Evolutionary conservation across 2,329 filamentous ascomycete species (phyloP).

Genomic region (Tolypocladium amazonense): DNA sequence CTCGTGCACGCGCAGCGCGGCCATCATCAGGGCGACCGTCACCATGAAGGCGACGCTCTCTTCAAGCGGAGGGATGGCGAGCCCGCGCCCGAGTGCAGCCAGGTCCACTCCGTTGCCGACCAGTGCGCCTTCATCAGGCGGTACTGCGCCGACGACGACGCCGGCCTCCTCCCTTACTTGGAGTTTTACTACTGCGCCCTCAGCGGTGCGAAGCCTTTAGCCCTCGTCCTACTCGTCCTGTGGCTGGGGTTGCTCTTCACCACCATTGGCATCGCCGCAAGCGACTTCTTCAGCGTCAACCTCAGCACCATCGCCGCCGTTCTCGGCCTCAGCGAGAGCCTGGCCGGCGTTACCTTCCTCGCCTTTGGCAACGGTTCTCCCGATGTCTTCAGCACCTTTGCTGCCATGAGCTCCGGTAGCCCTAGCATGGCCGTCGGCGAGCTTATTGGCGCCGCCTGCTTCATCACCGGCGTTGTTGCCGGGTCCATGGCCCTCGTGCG

Average conservation of each 20-base stretch:
- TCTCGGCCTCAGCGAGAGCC: slow-evolving; percentile 86
- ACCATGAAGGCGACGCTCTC: slow-evolving; percentile 6
- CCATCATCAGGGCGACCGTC: slow-evolving; percentile 3
- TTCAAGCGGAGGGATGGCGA: slow-evolving; percentile 18
- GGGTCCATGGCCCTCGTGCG: slow-evolving; percentile 96
- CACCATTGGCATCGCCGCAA: slow-evolving; percentile 94
- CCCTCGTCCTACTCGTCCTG: slow-evolving; percentile 65
- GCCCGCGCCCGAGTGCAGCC: slow-evolving; percentile 56
- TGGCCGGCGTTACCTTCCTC: slow-evolving; percentile 91
- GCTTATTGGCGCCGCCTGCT: slow-evolving; percentile 85
- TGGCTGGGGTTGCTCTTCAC: slow-evolving; percentile 91
- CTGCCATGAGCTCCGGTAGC: slow-evolving; percentile 93
- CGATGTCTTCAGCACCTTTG: slow-evolving; percentile 97
- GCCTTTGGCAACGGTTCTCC: slow-evolving; percentile 97
- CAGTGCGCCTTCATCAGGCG: slow-evolving; percentile 77
- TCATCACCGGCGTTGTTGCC: slow-evolving; percentile 93
- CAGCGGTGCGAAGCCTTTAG: slow-evolving; percentile 56
- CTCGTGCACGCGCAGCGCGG: slow-evolving; percentile 16
- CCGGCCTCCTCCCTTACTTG: slow-evolving; percentile 81
- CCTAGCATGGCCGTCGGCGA: slow-evolving; percentile 95
- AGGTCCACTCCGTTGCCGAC: slow-evolving; percentile 67
- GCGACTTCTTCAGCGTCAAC: slow-evolving; percentile 97
- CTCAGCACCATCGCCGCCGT: slow-evolving; percentile 84
- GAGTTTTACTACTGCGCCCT: slow-evolving; percentile 83
- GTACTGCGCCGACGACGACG: slow-evolving; percentile 82